A percentile compares a stretch with the other conserved stretches of the same genome.
Conservation (phyloP, 2,329 filamentous ascomycete genomes). For the Biscogniauxia mediterranea region DNA sequence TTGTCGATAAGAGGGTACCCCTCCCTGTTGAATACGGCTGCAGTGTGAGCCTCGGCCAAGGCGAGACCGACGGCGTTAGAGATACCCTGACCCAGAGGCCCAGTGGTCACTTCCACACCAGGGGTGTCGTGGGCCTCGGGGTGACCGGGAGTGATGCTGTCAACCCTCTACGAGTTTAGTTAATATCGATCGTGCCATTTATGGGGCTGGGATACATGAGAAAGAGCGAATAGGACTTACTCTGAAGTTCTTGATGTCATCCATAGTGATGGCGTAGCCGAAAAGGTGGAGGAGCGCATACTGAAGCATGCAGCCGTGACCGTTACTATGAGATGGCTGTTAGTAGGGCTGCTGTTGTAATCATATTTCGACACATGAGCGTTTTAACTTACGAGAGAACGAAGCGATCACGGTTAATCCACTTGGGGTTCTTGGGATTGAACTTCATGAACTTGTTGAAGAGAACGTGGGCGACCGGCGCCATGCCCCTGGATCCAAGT, state of each 20-base stretch:
- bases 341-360: conserved; percentile 1
- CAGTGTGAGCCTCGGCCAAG: conserved; percentile 91
- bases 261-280: conserved; percentile 81
- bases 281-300: conserved; percentile 97
- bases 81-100: conserved; percentile 96
- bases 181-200: conserved; percentile 12
- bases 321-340: conserved; percentile 64
- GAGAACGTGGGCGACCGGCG: conserved; percentile 91
- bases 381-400: conserved; percentile 84
- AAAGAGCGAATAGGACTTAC: conserved; percentile 51
- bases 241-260: conserved; percentile 95
- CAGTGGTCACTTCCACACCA: conserved; percentile 96
- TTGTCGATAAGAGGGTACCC: conserved; percentile 90
- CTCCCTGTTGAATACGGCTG: conserved; percentile 93
- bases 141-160: conserved; percentile 87
- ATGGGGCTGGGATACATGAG: not conserved
- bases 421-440: conserved; percentile 98
- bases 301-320: conserved; percentile 98
- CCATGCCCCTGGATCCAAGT: conserved; percentile 63
- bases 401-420: conserved; percentile 97
- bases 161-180: conserved; percentile 42
- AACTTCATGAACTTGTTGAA: conserved; percentile 99
- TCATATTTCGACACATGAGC: not conserved
- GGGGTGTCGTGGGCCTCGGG: conserved; percentile 96
- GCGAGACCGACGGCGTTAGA: conserved; percentile 96